phyloP scores from a whole-genome alignment of 148 eudicot species.

The Nepenthes mirabilis region DNA sequence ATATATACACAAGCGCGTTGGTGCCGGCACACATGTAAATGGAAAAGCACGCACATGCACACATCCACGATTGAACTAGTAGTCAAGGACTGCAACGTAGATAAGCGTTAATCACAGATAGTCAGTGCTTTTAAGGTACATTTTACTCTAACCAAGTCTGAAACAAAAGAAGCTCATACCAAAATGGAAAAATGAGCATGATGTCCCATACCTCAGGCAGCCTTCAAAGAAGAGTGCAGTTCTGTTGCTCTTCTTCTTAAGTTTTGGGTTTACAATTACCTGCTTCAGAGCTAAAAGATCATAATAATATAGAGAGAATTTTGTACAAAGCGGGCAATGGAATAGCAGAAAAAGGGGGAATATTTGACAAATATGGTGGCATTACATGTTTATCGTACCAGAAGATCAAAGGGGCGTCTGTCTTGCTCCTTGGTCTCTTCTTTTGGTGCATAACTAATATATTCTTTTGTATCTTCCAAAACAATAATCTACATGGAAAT shows the following conservation, averaged over 20 bases:
- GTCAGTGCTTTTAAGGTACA: no score
- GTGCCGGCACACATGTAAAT: no score
- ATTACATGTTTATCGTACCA: constrained; percentile 40
- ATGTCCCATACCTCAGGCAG: constrained; percentile 58
- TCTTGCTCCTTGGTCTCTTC: constrained; percentile 62
- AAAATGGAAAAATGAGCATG: background rate
- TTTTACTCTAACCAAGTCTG: no score
- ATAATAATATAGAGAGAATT: constrained; percentile 10
- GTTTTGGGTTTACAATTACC: constrained; percentile 79
- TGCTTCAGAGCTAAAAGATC: constrained; percentile 30
- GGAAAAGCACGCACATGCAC: no score
- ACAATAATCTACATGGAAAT: constrained; percentile 57
- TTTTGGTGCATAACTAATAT: constrained; percentile 63
- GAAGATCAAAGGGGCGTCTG: constrained; percentile 76
- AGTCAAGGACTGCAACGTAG: no score
- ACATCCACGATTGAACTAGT: no score
- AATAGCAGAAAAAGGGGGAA: background rate
- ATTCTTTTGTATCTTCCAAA: constrained; percentile 80
- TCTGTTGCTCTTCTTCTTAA: constrained; percentile 54
- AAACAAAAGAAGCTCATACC: background rate
- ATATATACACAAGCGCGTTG: no score
- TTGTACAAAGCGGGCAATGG: background rate
- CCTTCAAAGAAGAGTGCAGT: constrained; percentile 91
- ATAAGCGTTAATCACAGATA: no score
- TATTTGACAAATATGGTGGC: background rate